Evolutionary conservation across 2,329 filamentous ascomycete genomes (phyloP), one percentile per base, ranked within the genome.

Genomic region (Parastagonospora nodorum): DNA sequence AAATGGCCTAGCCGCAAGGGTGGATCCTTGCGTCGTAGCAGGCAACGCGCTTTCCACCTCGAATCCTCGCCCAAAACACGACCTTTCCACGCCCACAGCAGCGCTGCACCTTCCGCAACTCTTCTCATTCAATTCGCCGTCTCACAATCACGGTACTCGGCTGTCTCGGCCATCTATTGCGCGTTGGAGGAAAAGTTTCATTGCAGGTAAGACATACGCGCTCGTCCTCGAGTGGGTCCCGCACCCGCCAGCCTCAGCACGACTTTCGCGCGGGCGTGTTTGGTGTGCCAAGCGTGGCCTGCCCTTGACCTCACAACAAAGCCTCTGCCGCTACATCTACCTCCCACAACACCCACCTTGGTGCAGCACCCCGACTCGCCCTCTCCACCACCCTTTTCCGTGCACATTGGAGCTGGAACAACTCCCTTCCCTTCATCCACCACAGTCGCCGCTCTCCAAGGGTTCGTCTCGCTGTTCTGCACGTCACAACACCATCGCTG

Each of bases 261-360:
- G 57, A 56, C 56, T 67, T 64, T 69, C 59, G 59, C 50, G 50
- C 53, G 53, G 57, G 61, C 59, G 61, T 60, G 55, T 59, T 57
- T 58, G 58, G 62, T 58, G 59, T 56, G 45, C 55, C 58, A 58
- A 56, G 55, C 57, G 59, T 55, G 65, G 57, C 60, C 65, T 64
- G 60, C 52, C 56, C 58, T 55, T 52, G 61, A 29, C 38, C 38
- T 40, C 66, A 71, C 70, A 73, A 71, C 67, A 72, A 72, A 71
- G 61, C 66, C 52, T 53, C 38, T 48, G 38, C 61, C 55, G 51
- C 61, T 63, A 58, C 66, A 53, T 60, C 61, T 42, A 49, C 60
- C 57, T 59, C 61, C 58, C 64, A 65, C 66, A 71, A 70, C 68
- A 71, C 57, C 59, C 64, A 69, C 68, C 66, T 68, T 63, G 65